Percentiles rank a stretch among this genome's conserved stretches.
Evolutionary conservation across 2,329 filamentous ascomycete genomes (phyloP).

Genomic region (Chaetomiaceae sp.): DNA sequence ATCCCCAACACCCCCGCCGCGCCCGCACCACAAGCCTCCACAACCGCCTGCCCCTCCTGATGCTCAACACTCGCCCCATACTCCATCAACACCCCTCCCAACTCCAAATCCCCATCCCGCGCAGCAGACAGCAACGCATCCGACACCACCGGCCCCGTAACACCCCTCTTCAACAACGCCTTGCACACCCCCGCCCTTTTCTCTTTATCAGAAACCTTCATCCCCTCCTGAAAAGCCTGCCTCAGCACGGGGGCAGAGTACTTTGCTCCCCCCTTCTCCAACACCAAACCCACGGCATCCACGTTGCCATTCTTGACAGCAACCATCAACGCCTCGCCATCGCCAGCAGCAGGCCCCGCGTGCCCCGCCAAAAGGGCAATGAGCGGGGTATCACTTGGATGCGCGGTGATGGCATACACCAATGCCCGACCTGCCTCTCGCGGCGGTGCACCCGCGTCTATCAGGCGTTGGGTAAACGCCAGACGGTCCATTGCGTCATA

Average conservation of each 20-base stretch:
- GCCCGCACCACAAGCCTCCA: slow-evolving; percentile 51
- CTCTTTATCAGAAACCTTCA: slow-evolving; percentile 38
- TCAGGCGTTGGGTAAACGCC: slow-evolving; percentile 45
- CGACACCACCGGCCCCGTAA: slow-evolving; percentile 43
- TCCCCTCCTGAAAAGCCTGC: slow-evolving; percentile 40
- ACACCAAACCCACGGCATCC: slow-evolving; percentile 44
- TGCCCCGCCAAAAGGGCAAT: slow-evolving; percentile 41
- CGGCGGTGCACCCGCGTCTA: slow-evolving; percentile 46
- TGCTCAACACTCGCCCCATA: slow-evolving; percentile 49
- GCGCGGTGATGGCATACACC: slow-evolving; percentile 45
- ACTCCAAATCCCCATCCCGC: slow-evolving; percentile 47
- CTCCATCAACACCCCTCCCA: slow-evolving; percentile 47
- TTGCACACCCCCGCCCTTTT: slow-evolving; percentile 42
- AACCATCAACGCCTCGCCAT: slow-evolving; percentile 45
- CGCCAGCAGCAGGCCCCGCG: slow-evolving; percentile 42
- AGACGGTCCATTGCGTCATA: slow-evolving; percentile 48
- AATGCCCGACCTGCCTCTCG: slow-evolving; percentile 49
- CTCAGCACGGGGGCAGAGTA: slow-evolving; percentile 40
- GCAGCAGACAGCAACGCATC: slow-evolving; percentile 49
- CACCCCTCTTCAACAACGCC: slow-evolving; percentile 43
- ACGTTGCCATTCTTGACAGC: slow-evolving; percentile 43
- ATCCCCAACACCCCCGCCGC: slow-evolving; percentile 47
- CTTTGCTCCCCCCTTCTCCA: slow-evolving; percentile 34
- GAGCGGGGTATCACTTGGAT: slow-evolving; percentile 46
- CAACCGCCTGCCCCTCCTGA: slow-evolving; percentile 49